Evolutionary conservation across 2,329 filamentous ascomycete species (phyloP).

Genomic region (Fusarium scirpi): DNA sequence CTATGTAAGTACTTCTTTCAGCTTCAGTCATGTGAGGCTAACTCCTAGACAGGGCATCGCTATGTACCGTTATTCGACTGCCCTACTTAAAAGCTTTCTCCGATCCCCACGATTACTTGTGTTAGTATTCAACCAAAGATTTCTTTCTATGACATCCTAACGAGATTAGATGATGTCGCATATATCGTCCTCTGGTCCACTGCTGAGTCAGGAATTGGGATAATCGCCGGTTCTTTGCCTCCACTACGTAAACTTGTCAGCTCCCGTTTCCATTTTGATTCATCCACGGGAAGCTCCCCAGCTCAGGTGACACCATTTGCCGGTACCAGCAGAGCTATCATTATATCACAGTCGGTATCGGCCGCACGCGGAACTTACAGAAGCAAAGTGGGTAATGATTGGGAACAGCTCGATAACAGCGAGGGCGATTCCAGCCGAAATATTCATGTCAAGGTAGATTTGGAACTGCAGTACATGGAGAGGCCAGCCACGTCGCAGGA

Average conservation of each 20-base stretch:
- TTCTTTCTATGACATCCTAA: neutral
- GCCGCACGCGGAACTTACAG: neutral
- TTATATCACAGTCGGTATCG: neutral
- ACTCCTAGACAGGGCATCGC: constrained; percentile 9
- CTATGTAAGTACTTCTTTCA: constrained; percentile 2
- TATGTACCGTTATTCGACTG: constrained; percentile 27
- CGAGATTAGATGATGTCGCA: constrained; percentile 13
- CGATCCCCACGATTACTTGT: neutral
- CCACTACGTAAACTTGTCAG: constrained; percentile 22
- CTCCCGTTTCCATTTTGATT: constrained; percentile 6
- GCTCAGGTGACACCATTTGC: constrained; percentile 7
- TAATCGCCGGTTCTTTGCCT: constrained; percentile 26
- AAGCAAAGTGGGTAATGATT: neutral
- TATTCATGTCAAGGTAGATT: constrained; percentile 19
- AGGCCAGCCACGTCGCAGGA: neutral
- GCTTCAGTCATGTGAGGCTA: fast-evolving
- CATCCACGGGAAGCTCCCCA: neutral
- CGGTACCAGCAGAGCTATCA: neutral
- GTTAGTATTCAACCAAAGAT: neutral
- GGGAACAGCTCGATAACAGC: constrained; percentile 6
- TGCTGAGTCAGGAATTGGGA: constrained; percentile 36
- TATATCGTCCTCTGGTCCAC: constrained; percentile 31
- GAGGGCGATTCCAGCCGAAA: neutral
- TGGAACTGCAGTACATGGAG: constrained; percentile 16
- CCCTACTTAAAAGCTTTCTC: constrained; percentile 29